These are phyloP conservation scores for Alternaria gansuensis DNA, from an alignment of 2,329 filamentous ascomycete genomes.

Conservation along the genomic window DNA sequence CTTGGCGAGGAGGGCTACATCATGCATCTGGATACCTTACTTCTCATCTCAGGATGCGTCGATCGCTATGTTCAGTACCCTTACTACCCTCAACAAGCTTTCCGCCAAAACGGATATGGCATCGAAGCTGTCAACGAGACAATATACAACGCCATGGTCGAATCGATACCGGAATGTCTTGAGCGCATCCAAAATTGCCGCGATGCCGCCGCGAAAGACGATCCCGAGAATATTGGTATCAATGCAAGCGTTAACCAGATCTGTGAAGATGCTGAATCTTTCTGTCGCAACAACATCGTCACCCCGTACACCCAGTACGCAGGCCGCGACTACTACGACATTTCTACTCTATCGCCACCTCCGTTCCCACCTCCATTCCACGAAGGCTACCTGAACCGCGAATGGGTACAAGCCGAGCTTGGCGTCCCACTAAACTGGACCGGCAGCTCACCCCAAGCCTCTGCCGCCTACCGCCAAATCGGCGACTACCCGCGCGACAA, in stretches of 20 bases:
- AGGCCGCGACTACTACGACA: conserved; percentile 34
- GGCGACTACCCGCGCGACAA: conserved; percentile 58
- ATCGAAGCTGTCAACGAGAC: conserved; percentile 27
- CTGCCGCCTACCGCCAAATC: conserved; percentile 30
- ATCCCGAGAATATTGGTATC: conserved; percentile 51
- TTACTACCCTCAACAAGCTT: conserved; percentile 26
- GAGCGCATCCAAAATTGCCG: conserved; percentile 27
- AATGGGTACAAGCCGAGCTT: conserved; percentile 27
- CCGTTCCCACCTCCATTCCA: conserved; percentile 37
- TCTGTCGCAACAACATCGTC: conserved; percentile 40
- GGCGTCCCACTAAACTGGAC: conserved; percentile 27
- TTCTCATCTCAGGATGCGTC: conserved; percentile 24
- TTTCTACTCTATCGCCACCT: conserved; percentile 28
- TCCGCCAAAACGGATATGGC: conserved; percentile 21
- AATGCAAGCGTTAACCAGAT: conserved; percentile 51
- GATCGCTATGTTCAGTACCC: conserved; percentile 24
- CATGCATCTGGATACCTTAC: conserved; percentile 23
- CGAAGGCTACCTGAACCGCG: conserved; percentile 22
- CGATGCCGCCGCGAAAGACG: conserved; percentile 23
- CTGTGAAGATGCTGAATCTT: conserved; percentile 62
- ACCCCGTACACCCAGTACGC: conserved; percentile 28
- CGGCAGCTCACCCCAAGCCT: conserved; percentile 29
- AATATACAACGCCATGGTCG: conserved; percentile 29
- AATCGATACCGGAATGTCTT: conserved; percentile 26
- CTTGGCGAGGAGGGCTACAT: conserved; percentile 19